Base-by-base conservation (phyloP, 805 yeast species). In the Candida yuanshanica region DNA sequence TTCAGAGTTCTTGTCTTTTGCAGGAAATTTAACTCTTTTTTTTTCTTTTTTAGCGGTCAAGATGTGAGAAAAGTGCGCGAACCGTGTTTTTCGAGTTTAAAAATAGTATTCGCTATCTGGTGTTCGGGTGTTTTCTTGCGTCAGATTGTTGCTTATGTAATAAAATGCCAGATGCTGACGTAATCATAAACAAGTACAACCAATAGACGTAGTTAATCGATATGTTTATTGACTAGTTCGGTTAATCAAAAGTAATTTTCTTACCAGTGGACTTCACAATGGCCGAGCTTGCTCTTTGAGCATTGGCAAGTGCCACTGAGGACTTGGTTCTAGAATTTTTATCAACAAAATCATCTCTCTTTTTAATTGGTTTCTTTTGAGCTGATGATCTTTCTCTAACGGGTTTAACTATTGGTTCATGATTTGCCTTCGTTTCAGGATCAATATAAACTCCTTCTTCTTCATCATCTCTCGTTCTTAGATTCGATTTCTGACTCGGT, bases 211-310 rank as follows among this genome's bases (percentile, higher is more conserved):
- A n/a, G n/a, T n/a, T n/a, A n/a, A n/a, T n/a, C n/a, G n/a, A n/a
- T n/a, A n/a, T n/a, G n/a, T n/a, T n/a, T n/a, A n/a, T n/a, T n/a
- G n/a, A n/a, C n/a, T n/a, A n/a, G n/a, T n/a, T n/a, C n/a, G n/a
- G n/a, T n/a, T 33, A 37, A 10, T 43, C 35, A 33, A 56, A 56
- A 4, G 51, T 82, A 32, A 74, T 70, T 60, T 89, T 91, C 65
- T 86, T 90, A 60, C 98, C 98, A n/a, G 81, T 70, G 1, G 96
- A 83, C 37, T 86, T 79, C 22, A 89, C 95, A 58, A 91, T 86
- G 6, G 95, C 90, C 16, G 88, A 87, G 54, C 86, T 82, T 8
- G 81, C 95, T 67, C 98, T 79, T 65, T 77, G 95, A 4, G 98
- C 96, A 13, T 70, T 70, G 2, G 96, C 91, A 52, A 91, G 71